These are phyloP conservation scores for Medicago ruthenica DNA, from an alignment of 306 rosid species.

Conservation along the genomic window DNA sequence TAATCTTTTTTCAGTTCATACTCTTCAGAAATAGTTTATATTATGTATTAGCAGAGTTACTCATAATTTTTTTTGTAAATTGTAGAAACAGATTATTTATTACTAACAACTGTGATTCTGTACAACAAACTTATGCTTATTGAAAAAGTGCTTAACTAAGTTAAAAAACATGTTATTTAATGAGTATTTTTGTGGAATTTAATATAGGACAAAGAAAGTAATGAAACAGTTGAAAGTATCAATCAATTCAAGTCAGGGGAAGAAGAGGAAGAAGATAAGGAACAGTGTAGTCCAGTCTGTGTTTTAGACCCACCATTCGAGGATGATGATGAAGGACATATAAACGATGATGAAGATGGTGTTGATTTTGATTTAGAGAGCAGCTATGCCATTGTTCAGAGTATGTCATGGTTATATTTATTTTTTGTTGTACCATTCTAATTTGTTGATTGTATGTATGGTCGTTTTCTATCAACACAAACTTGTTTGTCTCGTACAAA, in stretches of 20 bases:
- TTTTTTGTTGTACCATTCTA: slow-evolving; percentile 39
- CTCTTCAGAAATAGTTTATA: background rate
- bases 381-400: slow-evolving; percentile 86
- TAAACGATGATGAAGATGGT: slow-evolving; percentile 46
- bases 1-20: background rate
- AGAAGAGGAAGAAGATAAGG: slow-evolving; percentile 87
- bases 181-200: slow-evolving; percentile 24
- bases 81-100: background rate
- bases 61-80: background rate
- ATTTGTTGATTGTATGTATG: slow-evolving; percentile 51
- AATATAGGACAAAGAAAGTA: slow-evolving; percentile 53
- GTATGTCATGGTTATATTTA: slow-evolving; percentile 62
- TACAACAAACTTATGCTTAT: background rate
- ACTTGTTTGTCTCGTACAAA: slow-evolving; percentile 40
- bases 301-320: slow-evolving; percentile 90
- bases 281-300: slow-evolving; percentile 94
- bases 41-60: slow-evolving; percentile 1
- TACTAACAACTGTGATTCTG: background rate
- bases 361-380: slow-evolving; percentile 64
- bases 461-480: slow-evolving; percentile 54
- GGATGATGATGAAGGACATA: slow-evolving; percentile 66
- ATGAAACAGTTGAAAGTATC: slow-evolving; percentile 41
- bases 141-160: background rate
- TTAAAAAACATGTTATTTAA: slow-evolving; percentile 23
- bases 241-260: slow-evolving; percentile 55